Evolutionary conservation across 495 filamentous ascomycete genomes (phyloP).

Genomic region (Xylaria intraflava): DNA sequence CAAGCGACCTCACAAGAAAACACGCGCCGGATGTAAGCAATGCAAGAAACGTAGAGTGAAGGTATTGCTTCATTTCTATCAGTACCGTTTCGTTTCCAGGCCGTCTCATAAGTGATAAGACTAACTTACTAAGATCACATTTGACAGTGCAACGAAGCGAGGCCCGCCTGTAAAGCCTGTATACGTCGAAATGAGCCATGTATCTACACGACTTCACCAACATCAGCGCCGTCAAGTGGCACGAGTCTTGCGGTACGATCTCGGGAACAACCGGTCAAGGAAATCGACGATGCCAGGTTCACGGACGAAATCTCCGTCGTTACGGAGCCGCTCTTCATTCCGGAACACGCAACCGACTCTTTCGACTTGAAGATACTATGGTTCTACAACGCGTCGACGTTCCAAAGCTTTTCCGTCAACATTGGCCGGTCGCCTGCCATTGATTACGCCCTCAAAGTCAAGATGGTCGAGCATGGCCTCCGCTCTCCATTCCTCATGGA

Average conservation of each 20-base stretch:
- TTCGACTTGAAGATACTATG: conserved; percentile 38
- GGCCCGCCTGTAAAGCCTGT: too few species aligned
- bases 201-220: conserved; percentile 10
- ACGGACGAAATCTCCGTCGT: conserved; percentile 10
- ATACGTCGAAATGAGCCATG: too few species aligned
- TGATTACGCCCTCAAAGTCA: conserved; percentile 35
- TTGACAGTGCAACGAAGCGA: too few species aligned
- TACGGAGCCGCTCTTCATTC: conserved; percentile 33
- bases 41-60: too few species aligned
- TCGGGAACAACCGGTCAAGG: conserved; percentile 2
- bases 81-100: too few species aligned
- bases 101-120: too few species aligned
- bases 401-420: conserved; percentile 33
- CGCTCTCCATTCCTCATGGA: conserved; percentile 45
- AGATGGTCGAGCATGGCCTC: conserved; percentile 41
- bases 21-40: too few species aligned
- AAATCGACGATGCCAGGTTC: neutral
- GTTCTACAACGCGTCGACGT: conserved; percentile 35
- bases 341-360: conserved; percentile 17
- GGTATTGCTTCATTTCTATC: too few species aligned
- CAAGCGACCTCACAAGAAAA: too few species aligned
- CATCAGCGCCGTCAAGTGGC: conserved; percentile 4
- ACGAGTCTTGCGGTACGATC: conserved; percentile 5
- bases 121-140: too few species aligned
- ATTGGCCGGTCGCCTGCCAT: conserved; percentile 22